Evolutionary conservation across 2,329 filamentous ascomycete genomes (phyloP), one percentile per base, ranked within the genome.

Genomic region (Cryphonectria carpinicola): DNA sequence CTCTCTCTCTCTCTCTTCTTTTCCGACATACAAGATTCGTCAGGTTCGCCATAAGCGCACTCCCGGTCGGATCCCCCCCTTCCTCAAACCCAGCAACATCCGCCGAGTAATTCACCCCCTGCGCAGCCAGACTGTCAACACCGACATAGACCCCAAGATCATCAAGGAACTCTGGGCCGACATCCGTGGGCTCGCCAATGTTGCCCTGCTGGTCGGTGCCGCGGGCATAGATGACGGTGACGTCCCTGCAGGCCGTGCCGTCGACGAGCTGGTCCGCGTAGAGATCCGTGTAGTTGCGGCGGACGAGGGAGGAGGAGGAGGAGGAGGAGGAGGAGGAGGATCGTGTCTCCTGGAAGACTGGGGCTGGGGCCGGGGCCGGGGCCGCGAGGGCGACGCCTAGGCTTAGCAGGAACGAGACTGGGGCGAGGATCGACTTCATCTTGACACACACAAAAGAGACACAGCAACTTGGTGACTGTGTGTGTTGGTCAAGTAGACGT

Each of bases 41-140:
- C 14, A 72, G 66, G 46, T 72, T 54, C 1, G 66, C 71, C 71
- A 73, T 71, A 25, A 54, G 14, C 43, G 68, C 63, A 43, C 69
- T 69, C 4, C 77, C 77, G 0, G 56, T 32, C 3, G 73, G 28
- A 65, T 76, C 76, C 1, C 77, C 77, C 1, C 77, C 77, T 1
- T 65, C 65, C 19, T 74, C 63, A 64, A 77, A 78, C 0, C 77
- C 77, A 6, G 60, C 41, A 14, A 76, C 63, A 43, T 68, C 66
- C 14, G 77, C 77, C 1, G 73, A 39, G 63, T 78, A 79, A 49
- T 75, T 72, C 22, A 79, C 74, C 1, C 77, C 77, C 66, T 78
- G 75, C 6, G 77, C 73, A 19, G 75, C 75, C 19, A 78, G 58
- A 13, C 69, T 49, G 17, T 67, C 62, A 2, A 65, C 67, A 25